phyloP scores from a whole-genome alignment of 1,284 basidiomycete genomes.

The Hymenochaete sp. region DNA sequence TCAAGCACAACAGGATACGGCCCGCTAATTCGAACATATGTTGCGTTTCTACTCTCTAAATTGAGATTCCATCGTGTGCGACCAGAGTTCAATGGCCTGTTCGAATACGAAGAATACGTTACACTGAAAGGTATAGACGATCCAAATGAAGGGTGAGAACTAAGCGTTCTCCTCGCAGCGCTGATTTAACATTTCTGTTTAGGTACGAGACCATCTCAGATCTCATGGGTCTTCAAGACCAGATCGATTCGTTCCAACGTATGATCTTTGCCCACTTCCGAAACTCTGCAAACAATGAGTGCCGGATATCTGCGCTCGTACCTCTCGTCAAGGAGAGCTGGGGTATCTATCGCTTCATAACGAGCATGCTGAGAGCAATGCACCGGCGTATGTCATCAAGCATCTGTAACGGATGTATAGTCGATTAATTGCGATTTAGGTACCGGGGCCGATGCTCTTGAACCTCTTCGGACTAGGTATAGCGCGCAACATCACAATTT shows the following conservation, averaged over 20 bases:
- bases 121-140: slow-evolving; percentile 94
- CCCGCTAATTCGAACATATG: slow-evolving; percentile 86
- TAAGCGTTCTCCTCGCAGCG: neutral
- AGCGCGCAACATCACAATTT: slow-evolving; percentile 84
- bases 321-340: slow-evolving; percentile 95
- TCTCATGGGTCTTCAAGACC: slow-evolving; percentile 92
- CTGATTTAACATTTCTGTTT: slow-evolving; percentile 11
- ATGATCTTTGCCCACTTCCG: slow-evolving; percentile 91
- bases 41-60: slow-evolving; percentile 91
- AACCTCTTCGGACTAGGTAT: slow-evolving; percentile 79
- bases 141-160: slow-evolving; percentile 87
- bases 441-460: slow-evolving; percentile 79
- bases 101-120: slow-evolving; percentile 96
- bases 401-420: neutral
- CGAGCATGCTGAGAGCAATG: slow-evolving; percentile 94
- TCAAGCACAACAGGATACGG: slow-evolving; percentile 63
- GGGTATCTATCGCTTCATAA: slow-evolving; percentile 96
- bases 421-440: slow-evolving; percentile 38
- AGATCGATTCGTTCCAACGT: slow-evolving; percentile 96
- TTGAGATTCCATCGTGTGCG: slow-evolving; percentile 88
- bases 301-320: slow-evolving; percentile 87
- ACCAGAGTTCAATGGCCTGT: slow-evolving; percentile 92
- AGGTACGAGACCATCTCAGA: slow-evolving; percentile 95
- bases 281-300: slow-evolving; percentile 87
- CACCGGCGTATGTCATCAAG: slow-evolving; percentile 61